Base-by-base conservation (phyloP, 805 yeast genomes). In the Wickerhamiella brachini region DNA sequence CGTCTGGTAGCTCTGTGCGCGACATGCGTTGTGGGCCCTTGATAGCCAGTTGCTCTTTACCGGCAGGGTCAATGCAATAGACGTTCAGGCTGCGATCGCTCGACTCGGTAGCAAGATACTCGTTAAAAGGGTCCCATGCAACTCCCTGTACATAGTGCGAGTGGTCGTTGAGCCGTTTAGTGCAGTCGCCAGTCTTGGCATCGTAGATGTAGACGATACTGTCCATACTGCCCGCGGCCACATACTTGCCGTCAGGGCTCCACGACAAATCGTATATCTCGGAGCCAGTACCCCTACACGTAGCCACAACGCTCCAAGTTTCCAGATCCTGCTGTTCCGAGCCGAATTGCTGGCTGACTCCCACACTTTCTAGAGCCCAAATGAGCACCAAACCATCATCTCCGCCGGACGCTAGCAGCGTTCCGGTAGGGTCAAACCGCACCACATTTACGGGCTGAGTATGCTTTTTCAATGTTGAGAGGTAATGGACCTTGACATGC, bases 361-460 rank as follows among this genome's bases (percentile, higher is more conserved):
- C 47, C 5, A 13, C 23, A 15, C 37, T 23, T 13, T 41, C 42
- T 20, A 74, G 69, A 42, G 70, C 72, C 98, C 98, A 93, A 37
- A 93, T 66, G 56, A 89, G 71, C 23, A 93, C 75, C 6, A 83
- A 79, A 1, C 98, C 97, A 65, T 93, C 98, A 62, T 93, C 99
- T 2, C 97, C 95, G 0, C 95, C 97, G 0, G 90, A 76, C 0
- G 97, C 97, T 21, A 93, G 69, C 6, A 75, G 56, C 47, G 75
- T 72, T 47, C 96, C 96, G 2, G 65, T 67, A 2, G 82, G 80
- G 60, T 78, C 81, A 62, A 89, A 93, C 49, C 95, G 69, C 5
- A 86, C 95, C 34, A 80, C 89, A 62, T 93, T 93, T 20, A 93
- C 96, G 0, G 97, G 96, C 64, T 88, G 95, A 1, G 93, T 85